Evolutionary conservation across 192 early-diverging fungal species (phyloP), one percentile per base, ranked within the genome.

Genomic region (Anaeromyces robustus): DNA sequence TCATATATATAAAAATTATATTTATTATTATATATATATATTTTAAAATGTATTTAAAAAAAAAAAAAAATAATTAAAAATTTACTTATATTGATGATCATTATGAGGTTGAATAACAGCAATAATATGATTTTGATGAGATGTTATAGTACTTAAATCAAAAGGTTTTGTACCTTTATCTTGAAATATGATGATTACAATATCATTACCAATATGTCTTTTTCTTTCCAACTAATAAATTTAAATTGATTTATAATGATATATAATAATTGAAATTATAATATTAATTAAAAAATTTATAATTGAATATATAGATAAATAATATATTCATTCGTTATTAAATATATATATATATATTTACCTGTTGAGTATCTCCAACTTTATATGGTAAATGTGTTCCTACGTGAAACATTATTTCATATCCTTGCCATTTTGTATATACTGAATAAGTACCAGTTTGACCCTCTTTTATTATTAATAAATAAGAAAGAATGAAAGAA

Each of bases 361-460:
- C 30, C 30, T 32, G 80, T 77, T 79, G 30, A 79, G 68, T 2
- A 28, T 39, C 30, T 79, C 52, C 93, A 26, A 86, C 87, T 41
- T 87, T 89, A 83, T 84, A 93, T 6, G 94, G 94, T 31, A 95
- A 85, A 28, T 94, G 80, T 0, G 94, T 91, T 16, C 93, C 87
- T 1, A 95, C 92, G 81, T 95, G 94, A 83, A 92, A 95, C 86
- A 93, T 92, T 80, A 95, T 86, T 79, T 88, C 87, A 81, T 92
- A 92, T 29, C 92, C 92, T 78, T 92, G 89, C 93, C 93, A 94
- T 79, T 87, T 92, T 37, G 91, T 91, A 81, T 89, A 90, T 79
- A 93, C 90, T 1, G 90, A 90, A 79, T 93, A 87, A 14, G 87
- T 89, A 0, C 93, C 94, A 13, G 91, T 89, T 77, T 93, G 88